Base-by-base conservation (phyloP, 2,329 filamentous ascomycete species). In the Alternaria panax region DNA sequence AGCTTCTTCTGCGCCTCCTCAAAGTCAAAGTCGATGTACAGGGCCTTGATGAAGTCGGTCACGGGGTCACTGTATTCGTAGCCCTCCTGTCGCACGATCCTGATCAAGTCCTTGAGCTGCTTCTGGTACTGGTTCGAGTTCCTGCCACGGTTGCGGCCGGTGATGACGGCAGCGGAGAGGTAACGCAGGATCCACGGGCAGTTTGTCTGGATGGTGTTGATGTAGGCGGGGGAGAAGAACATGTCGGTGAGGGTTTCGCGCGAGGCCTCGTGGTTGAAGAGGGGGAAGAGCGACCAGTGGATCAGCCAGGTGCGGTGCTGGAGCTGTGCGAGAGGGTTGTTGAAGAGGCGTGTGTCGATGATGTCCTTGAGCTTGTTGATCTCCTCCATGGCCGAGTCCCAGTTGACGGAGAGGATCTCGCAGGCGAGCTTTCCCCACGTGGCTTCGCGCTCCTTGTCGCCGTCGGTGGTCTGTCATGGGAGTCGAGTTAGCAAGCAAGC, bases 201-300 rank as follows among this genome's bases (percentile, higher is more conserved):
- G 73, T 89, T 91, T 60, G 95, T 97, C 86, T 99, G 95, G 80
- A 99, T 97, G 73, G 94, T 98, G 88, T 98, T 99, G 88, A 99
- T 99, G 86, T 92, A 99, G 72, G 92, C 87, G 66, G 93, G 91
- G 66, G 91, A 96, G 87, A 99, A 98, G 86, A 97, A 95, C 79
- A 98, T 89, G 73, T 99, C 95, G 76, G 95, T 92, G 72, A 99
- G 87, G 70, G 88, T 87, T 77, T 99, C 95, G 75, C 94, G 92
- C 59, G 92, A 92, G 67, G 88, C 86, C 75, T 98, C 94, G 83
- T 92, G 90, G 88, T 99, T 98, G 88, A 98, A 99, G 83, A 97
- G 93, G 63, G 95, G 94, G 88, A 98, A 99, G 63, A 99, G 89
- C 45, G 92, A 90, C 93, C 95, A 99, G 90, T 99, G 95, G 73